Base-by-base conservation (phyloP, 495 filamentous ascomycete genomes). In the Aspergillus sparsus region DNA sequence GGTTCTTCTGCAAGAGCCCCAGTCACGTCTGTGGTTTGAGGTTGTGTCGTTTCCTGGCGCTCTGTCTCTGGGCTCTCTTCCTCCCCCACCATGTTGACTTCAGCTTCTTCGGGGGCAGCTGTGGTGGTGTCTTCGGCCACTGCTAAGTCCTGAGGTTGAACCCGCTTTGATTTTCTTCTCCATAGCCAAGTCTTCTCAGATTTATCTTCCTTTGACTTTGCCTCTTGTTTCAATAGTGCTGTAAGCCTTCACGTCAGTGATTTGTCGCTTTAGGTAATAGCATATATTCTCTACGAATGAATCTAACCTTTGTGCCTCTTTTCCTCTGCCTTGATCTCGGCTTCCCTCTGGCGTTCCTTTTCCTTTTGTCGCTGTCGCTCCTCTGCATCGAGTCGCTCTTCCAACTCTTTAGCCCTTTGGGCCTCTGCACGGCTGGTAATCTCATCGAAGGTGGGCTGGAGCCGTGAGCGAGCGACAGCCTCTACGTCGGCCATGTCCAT, bases 401-500 rank as follows among this genome's bases (percentile, higher is more conserved):
- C 86, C 37, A 83, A 66, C 47, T 88, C 84, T 55, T 80, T 73
- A 10, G 85, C 85, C 41, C 80, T 78, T 65, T 89, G 85, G 49
- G 76, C 76, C 66, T 93, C 89, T 0, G 88, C 87, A 35, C 83
- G 86, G 16, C 87, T 86, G 50, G 86, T 85, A 39, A 98, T 95
- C 63, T 96, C 91, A 66, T 97, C 89, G n/a, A 98, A 71, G 0
- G 94, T 84, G 15, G 94, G 94, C 71, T 91, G 89, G n/a, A 98
- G 81, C 65, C 88, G 86, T 35, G 82, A 81, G 9, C 84, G 83
- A 0, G 94, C 94, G 61, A 97, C 86, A 10, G 83, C 84, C 56
- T 97, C 88, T 42, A 98, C 82, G 51, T 91, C 91, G 5, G 84
- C 80, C 71, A 87, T 83, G 50, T 93, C 85, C 75, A 98, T 83